Base-by-base conservation (phyloP, 306 rosid genomes). In the Cucumis sativus region DNA sequence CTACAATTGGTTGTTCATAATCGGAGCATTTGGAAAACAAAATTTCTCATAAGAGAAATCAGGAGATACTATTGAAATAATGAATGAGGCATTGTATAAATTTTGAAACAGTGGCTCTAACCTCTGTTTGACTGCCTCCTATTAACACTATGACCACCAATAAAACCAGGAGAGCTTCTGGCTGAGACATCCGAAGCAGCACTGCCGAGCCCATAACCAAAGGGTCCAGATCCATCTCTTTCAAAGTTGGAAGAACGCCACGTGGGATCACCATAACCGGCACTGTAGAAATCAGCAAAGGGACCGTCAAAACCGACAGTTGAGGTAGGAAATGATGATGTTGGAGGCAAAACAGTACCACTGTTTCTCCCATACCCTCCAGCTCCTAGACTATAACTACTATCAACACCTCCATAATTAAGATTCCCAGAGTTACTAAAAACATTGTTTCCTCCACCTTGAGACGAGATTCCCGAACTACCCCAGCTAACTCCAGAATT, bases 91-190 rank as follows among this genome's bases (percentile, higher is more conserved):
- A 78, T 65, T 62, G 79, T 54, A 56, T 70, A 52, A 82, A 61
- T 43, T 73, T 67, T 79, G 68, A 45, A 86, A 76, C 74, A 56
- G 55, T 65, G 75, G 81, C 77, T 63, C 90, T 90, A 86, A 95
- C 99, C 99, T 90, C 97, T 90, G 80, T 89, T 90, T 79, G 97
- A 81, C 92, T 92, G 97, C 85, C 99, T 88, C 93, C 88, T 92
- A 89, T 89, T 90, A 87, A 86, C 93, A 83, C 91, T 91, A 86
- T 92, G 93, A 78, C 96, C 96, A 80, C 99, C 99, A 86, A 95
- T 90, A 83, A 87, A 90, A 79, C 96, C 92, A 67, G 97, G 97
- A 85, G 97, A 83, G 85, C 85, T 85, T 84, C 86, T 92, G 77
- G 88, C 86, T 81, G 97, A 87, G 85, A 85, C 91, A 74, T 92